Evolutionary conservation across 2,329 filamentous ascomycete species (phyloP), one percentile per base, ranked within the genome.

Genomic region (Xylaria sp.): DNA sequence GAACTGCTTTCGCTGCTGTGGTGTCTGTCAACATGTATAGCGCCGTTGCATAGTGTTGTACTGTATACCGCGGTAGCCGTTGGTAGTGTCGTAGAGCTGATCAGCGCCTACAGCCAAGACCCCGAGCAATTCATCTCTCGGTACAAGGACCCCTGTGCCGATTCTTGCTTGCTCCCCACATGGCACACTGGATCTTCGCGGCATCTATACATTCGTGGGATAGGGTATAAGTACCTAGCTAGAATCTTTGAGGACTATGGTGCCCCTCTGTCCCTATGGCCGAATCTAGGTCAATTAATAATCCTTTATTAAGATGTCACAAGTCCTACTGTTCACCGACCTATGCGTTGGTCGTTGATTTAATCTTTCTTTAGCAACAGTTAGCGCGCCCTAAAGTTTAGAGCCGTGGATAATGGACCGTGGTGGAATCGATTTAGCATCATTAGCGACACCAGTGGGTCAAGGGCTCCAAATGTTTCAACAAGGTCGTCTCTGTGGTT

Each of bases 391-490:
- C 46, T 9, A 41, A 52, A 52, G 23, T 46, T 36, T 7, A 15
- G 33, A 9, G 31, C 10, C 25, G 33, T 25, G 20, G 55, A 20
- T 20, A 3, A 25, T 36, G 33, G 28, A 12, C n/a, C 6, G 23
- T 18, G 41, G 41, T 15, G 41, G 51, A 60, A 68, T 65, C 54
- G n/a, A 41, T 43, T 49, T 67, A 66, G 31, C 39, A 48, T 15
- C 46, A 6, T n/a, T 57, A 49, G 39, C 39, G 9, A 59, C 52
- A 55, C 25, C 48, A 49, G 48, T 49, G 60, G 65, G 55, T 51
- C 60, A 31, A 48, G 56, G 15, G 59, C 54, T 28, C 46, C 9
- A 28, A 46, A 28, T 15, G 9, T 36, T 33, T 18, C 10, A 18
- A 60, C 33, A n/a, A 36, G 39, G 51, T 60, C 49, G 43, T 39